Base-by-base conservation (phyloP, 1,139 yeast genomes). In the Sugiyamaella sp. region DNA sequence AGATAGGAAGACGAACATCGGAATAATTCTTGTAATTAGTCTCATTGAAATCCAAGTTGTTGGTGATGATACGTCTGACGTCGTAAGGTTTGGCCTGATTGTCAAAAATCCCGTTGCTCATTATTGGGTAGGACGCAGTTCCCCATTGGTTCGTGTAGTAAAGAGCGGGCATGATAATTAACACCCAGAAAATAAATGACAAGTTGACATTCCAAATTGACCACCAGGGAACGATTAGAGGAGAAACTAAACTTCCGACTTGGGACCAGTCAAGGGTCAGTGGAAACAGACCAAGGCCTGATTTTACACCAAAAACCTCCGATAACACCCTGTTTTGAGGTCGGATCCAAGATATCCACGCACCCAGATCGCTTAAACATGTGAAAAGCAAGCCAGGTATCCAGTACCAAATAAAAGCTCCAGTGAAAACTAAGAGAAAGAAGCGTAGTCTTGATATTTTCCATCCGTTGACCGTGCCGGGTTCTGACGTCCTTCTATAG, bases 271-370 rank as follows among this genome's bases (percentile, higher is more conserved):
- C 85, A 61, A 81, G 78, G 49, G 56, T 80, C 50, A 78, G 61
- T 10, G 86, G 87, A 62, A 81, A 80, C 49, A 82, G 58, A 1
- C 86, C 86, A 12, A 82, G 63, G 2, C 89, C 89, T 1, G 82
- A 76, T 45, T 81, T 70, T 4, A 48, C 51, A 2, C 89, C 89
- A 1, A 84, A 80, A 35, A 84, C 71, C 10, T 73, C 71, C 5
- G 84, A 85, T 45, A 84, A 67, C 54, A 77, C 75, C 59, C 78
- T 72, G 64, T 80, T 82, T 32, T 74, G 60, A 14, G 86, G 86
- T 2, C 74, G 69, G 47, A 82, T 81, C 88, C 88, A 84, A 4
- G 84, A 77, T 65, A 80, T 76, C 86, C 87, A 82, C 64, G 80
- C 81, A 4, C 51, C 51, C 68, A 83, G 82, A 14, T 72, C 70